Conservation (phyloP, 2,329 filamentous ascomycete species). For the Clathrospora elynae region DNA sequence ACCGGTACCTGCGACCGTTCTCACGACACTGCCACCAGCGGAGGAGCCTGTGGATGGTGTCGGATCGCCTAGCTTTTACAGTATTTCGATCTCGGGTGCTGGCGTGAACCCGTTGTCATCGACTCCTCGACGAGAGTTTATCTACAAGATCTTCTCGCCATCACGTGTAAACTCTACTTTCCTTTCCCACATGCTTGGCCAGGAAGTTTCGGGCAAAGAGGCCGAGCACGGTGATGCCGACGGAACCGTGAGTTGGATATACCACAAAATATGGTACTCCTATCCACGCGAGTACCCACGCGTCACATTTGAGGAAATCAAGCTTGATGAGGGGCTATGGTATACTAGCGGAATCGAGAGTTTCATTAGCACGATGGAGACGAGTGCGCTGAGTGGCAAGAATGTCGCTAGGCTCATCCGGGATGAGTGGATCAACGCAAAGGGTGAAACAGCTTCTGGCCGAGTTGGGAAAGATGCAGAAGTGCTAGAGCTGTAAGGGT, state of each 20-base stretch:
- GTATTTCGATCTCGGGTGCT: constrained; percentile 73
- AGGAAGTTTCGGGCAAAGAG: constrained; percentile 35
- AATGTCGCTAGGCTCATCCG: constrained; percentile 76
- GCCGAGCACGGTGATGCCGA: constrained; percentile 41
- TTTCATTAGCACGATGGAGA: constrained; percentile 98
- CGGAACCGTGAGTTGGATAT: constrained; percentile 40
- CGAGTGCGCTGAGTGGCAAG: constrained; percentile 86
- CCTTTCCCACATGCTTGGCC: constrained; percentile 56
- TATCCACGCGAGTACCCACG: constrained; percentile 87
- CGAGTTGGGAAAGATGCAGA: no score
- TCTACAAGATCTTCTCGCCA: constrained; percentile 72
- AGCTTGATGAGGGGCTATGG: constrained; percentile 69
- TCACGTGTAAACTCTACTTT: constrained; percentile 54
- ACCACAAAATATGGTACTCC: constrained; percentile 70
- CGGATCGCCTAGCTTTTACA: constrained; percentile 81
- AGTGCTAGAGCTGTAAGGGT: no score
- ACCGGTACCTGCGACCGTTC: constrained; percentile 71
- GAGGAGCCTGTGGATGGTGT: constrained; percentile 58
- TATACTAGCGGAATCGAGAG: constrained; percentile 77
- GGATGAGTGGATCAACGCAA: constrained; percentile 58
- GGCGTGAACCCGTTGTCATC: constrained; percentile 61
- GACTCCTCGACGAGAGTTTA: constrained; percentile 53
- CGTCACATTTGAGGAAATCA: constrained; percentile 82
- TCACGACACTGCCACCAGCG: constrained; percentile 76
- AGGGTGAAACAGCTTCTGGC: no score